phyloP scores from a whole-genome alignment of 2,329 filamentous ascomycete species.

The Penicillium digitatum region DNA sequence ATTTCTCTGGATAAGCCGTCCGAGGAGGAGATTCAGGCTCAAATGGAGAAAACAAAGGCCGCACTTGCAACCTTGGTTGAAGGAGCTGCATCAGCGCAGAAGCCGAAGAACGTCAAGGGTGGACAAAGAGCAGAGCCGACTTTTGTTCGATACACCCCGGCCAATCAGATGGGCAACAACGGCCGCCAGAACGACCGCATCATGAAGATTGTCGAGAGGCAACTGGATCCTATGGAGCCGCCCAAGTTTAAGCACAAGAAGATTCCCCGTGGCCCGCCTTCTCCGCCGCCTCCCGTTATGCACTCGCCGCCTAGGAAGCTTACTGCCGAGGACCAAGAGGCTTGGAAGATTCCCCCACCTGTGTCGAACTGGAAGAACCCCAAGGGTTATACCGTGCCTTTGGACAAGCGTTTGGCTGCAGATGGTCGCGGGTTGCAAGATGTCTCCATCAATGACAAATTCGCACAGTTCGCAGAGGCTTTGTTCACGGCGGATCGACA shows the following conservation, averaged over 20 bases:
- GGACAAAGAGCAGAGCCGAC: slow-evolving; percentile 79
- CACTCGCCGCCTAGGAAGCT: slow-evolving; percentile 91
- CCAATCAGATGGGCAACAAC: slow-evolving; percentile 90
- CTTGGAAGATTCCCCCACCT: slow-evolving; percentile 86
- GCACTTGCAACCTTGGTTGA: slow-evolving; percentile 77
- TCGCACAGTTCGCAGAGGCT: slow-evolving; percentile 91
- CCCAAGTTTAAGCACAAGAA: slow-evolving; percentile 99
- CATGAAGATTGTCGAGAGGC: slow-evolving; percentile 95
- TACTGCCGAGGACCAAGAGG: slow-evolving; percentile 94
- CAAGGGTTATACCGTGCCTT: slow-evolving; percentile 91
- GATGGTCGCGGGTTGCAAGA: slow-evolving; percentile 91
- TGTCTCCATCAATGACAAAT: slow-evolving; percentile 96
- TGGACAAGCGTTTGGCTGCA: slow-evolving; percentile 92
- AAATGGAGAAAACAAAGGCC: slow-evolving; percentile 82
- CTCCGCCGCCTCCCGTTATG: slow-evolving; percentile 88
- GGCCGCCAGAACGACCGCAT: slow-evolving; percentile 88
- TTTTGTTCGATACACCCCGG: slow-evolving; percentile 91
- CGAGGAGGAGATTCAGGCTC: slow-evolving; percentile 76
- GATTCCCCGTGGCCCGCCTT: slow-evolving; percentile 87
- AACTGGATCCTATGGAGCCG: slow-evolving; percentile 92
- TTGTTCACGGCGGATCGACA: slow-evolving; percentile 92
- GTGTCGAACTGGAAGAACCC: slow-evolving; percentile 99
- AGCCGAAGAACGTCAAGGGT: slow-evolving; percentile 88
- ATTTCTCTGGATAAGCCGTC: slow-evolving; percentile 80
- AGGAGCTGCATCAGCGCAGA: slow-evolving; percentile 84